These are phyloP conservation scores for Fusarium sp. DNA, from an alignment of 2,329 filamentous ascomycete species.

Conservation along the genomic window DNA sequence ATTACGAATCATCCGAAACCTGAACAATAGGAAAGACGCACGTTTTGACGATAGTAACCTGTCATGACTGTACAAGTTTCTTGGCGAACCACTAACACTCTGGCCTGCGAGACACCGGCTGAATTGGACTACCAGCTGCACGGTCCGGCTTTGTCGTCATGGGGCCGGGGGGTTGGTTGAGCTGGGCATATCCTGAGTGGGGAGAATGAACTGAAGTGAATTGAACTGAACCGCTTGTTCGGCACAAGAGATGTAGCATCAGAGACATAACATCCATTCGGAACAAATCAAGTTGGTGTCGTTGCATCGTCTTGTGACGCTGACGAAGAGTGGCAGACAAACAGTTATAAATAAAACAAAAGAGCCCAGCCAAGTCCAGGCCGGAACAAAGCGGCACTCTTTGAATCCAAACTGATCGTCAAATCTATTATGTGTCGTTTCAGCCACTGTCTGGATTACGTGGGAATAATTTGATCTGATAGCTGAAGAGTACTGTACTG, in stretches of 20 bases:
- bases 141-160: constrained; percentile 43
- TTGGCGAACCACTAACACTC: constrained; percentile 39
- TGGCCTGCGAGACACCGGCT: constrained; percentile 40
- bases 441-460: constrained; percentile 24
- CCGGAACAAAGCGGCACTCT: constrained; percentile 12
- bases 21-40: constrained; percentile 34
- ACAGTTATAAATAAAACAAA: constrained; percentile 35
- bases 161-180: constrained; percentile 28
- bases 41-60: constrained; percentile 7
- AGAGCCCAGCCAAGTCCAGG: neutral
- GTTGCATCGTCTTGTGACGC: constrained; percentile 30
- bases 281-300: neutral
- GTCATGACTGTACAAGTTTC: constrained; percentile 8
- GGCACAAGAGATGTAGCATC: constrained; percentile 29
- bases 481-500: neutral
- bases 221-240: constrained; percentile 15
- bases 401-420: neutral
- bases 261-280: constrained; percentile 16
- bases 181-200: constrained; percentile 6
- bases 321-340: constrained; percentile 8
- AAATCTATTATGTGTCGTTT: constrained; percentile 10
- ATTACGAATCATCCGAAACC: constrained; percentile 34
- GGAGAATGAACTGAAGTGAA: neutral
- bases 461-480: constrained; percentile 25
- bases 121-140: constrained; percentile 30